Conservation (phyloP, 129 eudicot genomes). For the Scalesia atractyloides region DNA sequence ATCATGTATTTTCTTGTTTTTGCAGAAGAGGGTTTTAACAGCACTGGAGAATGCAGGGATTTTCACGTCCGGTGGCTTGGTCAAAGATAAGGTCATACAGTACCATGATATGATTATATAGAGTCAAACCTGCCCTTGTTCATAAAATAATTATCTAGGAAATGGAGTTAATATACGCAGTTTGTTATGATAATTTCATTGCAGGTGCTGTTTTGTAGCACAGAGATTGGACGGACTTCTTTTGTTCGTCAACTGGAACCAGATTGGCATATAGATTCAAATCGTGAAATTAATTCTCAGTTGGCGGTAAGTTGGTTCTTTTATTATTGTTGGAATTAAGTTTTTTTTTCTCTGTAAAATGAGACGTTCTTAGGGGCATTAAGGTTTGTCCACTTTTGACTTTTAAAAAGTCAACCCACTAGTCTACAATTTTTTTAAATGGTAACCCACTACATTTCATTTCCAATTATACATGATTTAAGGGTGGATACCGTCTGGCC, state of each 20-base stretch:
- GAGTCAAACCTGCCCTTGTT: background rate
- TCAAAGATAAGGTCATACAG: conserved; percentile 77
- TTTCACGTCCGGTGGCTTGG: conserved; percentile 84
- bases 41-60: conserved; percentile 95
- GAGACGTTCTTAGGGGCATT: background rate
- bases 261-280: conserved; percentile 93
- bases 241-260: conserved; percentile 96
- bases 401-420: background rate
- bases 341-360: no score
- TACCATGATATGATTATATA: background rate
- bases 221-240: conserved; percentile 80
- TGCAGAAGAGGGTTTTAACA: conserved; percentile 71
- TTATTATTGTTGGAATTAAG: background rate
- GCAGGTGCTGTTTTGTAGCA: conserved; percentile 95
- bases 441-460: background rate
- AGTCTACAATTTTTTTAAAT: background rate
- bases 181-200: conserved; percentile 5
- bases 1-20: background rate
- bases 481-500: no score
- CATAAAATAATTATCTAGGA: no score
- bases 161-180: background rate
- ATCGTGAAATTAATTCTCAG: conserved; percentile 62
- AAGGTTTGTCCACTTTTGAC: background rate
- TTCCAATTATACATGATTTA: background rate
- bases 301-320: conserved; percentile 53